Conservation (phyloP, 2,329 filamentous ascomycete genomes). For the Ceratocystis colombiana region DNA sequence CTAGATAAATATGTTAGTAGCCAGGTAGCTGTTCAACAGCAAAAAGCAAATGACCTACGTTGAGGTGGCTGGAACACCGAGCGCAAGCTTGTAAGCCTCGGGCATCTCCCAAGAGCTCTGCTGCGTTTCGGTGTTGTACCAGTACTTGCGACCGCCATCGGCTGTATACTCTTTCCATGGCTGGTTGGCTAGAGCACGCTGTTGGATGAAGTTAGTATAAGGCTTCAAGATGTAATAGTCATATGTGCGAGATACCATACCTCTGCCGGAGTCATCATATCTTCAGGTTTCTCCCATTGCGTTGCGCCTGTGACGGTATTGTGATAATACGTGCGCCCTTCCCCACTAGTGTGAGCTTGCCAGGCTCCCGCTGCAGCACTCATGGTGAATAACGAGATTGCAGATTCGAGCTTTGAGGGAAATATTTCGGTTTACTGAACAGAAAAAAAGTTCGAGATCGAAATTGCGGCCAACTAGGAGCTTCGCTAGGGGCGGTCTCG, state of each 20-base stretch:
- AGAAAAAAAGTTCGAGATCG: background rate
- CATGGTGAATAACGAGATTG: constrained; percentile 12
- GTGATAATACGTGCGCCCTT: constrained; percentile 85
- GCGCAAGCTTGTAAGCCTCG: constrained; percentile 64
- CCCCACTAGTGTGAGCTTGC: constrained; percentile 70
- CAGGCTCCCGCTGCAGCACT: constrained; percentile 39
- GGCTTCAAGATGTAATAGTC: background rate
- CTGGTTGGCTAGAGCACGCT: constrained; percentile 71
- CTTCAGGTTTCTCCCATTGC: constrained; percentile 88
- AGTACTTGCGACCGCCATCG: constrained; percentile 82
- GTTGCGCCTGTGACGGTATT: constrained; percentile 77
- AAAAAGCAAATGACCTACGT: constrained; percentile 5
- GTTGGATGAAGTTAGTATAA: constrained; percentile 23
- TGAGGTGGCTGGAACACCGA: constrained; percentile 42
- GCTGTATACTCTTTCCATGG: constrained; percentile 91
- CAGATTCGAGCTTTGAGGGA: background rate
- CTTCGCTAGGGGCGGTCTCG: background rate
- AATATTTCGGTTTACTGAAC: too few relatives aligned
- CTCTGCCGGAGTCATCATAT: constrained; percentile 75
- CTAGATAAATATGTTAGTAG: background rate
- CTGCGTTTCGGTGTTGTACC: constrained; percentile 86
- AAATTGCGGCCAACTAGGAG: background rate
- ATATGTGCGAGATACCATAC: constrained; percentile 38
- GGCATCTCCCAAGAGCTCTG: constrained; percentile 94
- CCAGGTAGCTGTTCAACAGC: background rate